Conservation (phyloP, 163 green algal genomes). For the Scenedesmus sp. region DNA sequence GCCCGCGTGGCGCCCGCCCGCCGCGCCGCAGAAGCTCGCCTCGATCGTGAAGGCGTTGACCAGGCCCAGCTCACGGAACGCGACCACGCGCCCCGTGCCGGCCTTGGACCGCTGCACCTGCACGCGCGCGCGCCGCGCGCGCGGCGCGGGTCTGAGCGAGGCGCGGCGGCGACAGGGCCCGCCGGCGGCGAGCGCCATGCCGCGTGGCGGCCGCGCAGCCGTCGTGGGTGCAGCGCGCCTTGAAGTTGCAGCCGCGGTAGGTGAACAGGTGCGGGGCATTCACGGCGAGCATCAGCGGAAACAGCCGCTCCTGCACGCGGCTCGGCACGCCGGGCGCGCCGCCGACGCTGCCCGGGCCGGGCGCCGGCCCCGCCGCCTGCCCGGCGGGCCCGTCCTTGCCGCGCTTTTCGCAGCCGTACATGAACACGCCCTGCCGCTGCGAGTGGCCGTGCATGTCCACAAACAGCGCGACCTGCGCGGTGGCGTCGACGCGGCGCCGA, state of each 20-base stretch:
- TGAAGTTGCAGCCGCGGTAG: slow-evolving; percentile 63
- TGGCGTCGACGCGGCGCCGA: too few relatives aligned
- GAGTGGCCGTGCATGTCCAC: slow-evolving; percentile 81
- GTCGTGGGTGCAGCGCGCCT: slow-evolving; percentile 25
- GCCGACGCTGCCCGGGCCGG: slow-evolving; percentile 59
- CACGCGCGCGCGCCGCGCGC: too few relatives aligned
- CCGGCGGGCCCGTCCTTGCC: slow-evolving; percentile 8
- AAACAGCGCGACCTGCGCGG: slow-evolving; percentile 66
- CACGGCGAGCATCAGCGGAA: slow-evolving; percentile 66
- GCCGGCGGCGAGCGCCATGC: too few relatives aligned
- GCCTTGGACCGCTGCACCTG: slow-evolving; percentile 71
- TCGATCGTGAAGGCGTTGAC: slow-evolving; percentile 75
- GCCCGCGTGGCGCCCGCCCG: slow-evolving; percentile 43
- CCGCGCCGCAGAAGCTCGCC: slow-evolving; percentile 63
- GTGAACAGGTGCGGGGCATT: slow-evolving; percentile 67
- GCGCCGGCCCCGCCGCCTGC: neutral
- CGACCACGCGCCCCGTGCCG: slow-evolving; percentile 72
- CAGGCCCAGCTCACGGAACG: slow-evolving; percentile 68
- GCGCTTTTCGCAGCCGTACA: slow-evolving; percentile 68
- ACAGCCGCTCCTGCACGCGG: slow-evolving; percentile 54
- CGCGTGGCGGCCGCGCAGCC: too few relatives aligned
- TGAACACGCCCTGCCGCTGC: slow-evolving; percentile 69
- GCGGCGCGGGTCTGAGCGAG: too few relatives aligned
- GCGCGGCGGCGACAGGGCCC: too few relatives aligned
- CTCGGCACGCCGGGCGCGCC: slow-evolving; percentile 45